These are phyloP conservation scores for Stephania cephalantha DNA, from an alignment of 164 flowering plant genomes.

Conservation along the genomic window DNA sequence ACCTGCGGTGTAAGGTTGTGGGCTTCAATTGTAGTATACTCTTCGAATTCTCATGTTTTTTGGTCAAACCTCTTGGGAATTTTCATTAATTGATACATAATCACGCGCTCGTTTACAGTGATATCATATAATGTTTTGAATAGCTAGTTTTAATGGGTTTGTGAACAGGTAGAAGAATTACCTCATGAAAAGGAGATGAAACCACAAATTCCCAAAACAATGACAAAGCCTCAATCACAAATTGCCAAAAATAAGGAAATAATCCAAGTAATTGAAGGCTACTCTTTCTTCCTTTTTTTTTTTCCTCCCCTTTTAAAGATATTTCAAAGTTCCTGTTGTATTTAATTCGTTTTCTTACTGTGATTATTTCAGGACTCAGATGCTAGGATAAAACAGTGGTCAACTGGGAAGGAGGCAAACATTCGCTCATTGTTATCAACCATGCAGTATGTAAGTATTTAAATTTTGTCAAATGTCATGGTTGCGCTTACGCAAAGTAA, in stretches of 20 bases:
- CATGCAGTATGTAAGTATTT: constrained; percentile 65
- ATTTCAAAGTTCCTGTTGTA: neutral
- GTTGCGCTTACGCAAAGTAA: neutral
- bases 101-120: neutral
- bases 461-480: neutral
- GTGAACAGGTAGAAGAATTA: constrained; percentile 47
- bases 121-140: neutral
- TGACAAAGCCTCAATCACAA: constrained; percentile 6
- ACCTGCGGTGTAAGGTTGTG: no score
- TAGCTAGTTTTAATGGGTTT: constrained; percentile 8
- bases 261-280: constrained; percentile 36
- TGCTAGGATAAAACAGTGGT: constrained; percentile 65
- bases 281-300: neutral
- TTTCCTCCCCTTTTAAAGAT: neutral
- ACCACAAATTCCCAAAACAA: constrained; percentile 18
- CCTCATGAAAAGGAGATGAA: constrained; percentile 27
- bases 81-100: neutral
- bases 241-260: constrained; percentile 32
- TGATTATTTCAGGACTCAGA: constrained; percentile 53
- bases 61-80: neutral
- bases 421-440: constrained; percentile 85
- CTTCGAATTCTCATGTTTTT: neutral
- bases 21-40: no score
- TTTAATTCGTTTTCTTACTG: neutral
- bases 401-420: constrained; percentile 73